A percentile compares a stretch with the other conserved stretches of the same genome.
Conservation (phyloP, 768 basidiomycete genomes). For the Mrakia blollopis region DNA sequence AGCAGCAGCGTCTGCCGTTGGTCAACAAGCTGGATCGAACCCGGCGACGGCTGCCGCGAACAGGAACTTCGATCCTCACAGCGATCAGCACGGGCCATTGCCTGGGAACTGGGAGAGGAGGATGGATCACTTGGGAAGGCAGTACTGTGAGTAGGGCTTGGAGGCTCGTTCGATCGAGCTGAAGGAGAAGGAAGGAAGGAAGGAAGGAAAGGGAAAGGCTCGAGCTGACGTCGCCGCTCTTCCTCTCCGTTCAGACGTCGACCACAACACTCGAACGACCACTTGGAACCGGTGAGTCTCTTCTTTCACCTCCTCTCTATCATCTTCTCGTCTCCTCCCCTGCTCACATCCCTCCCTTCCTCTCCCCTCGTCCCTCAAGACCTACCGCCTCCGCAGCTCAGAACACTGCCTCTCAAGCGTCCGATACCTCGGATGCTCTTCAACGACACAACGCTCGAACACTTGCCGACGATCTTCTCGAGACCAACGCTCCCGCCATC, state of each 20-base stretch:
- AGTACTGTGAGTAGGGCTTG: conserved; percentile 13
- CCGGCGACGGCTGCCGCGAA: conserved; percentile 50
- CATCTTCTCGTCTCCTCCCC: background rate
- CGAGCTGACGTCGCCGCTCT: background rate
- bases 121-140: conserved; percentile 84
- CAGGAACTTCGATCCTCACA: conserved; percentile 82
- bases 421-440: conserved; percentile 74
- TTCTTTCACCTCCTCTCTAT: conserved; percentile 46
- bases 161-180: background rate
- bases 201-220: background rate
- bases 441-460: conserved; percentile 80
- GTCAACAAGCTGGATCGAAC: conserved; percentile 35
- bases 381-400: conserved; percentile 46
- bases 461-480: conserved; percentile 78
- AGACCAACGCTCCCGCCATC: conserved; percentile 54
- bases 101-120: conserved; percentile 95
- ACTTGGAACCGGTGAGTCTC: conserved; percentile 83
- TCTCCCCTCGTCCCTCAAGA: background rate
- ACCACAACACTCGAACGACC: conserved; percentile 94
- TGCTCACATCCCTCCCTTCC: background rate
- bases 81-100: conserved; percentile 87
- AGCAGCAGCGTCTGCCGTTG: conserved; percentile 30
- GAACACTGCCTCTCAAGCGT: conserved; percentile 60
- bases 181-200: no score
- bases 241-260: conserved; percentile 63